Evolutionary conservation across 805 yeast genomes (phyloP).

Genomic region (Phaffomyces opuntiae): DNA sequence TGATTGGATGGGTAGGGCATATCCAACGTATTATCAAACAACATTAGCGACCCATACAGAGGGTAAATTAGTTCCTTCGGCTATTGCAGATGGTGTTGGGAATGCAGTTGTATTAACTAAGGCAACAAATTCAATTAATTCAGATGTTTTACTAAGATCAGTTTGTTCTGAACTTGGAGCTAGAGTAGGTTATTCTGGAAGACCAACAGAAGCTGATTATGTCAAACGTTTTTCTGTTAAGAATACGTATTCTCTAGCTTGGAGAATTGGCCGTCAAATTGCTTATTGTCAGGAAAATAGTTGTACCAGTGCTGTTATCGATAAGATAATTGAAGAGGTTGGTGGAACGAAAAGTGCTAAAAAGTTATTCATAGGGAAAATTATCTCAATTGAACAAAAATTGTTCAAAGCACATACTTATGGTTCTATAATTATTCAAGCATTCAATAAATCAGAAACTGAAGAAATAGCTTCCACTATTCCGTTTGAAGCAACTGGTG

Average conservation of each 20-base stretch:
- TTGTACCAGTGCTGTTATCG: constrained; percentile 1
- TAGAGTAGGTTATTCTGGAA: constrained; percentile 28
- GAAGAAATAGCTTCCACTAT: constrained; percentile 2
- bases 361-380: constrained; percentile 35
- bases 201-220: constrained; percentile 3
- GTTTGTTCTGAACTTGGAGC: constrained; percentile 38
- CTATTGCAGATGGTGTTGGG: constrained; percentile 38
- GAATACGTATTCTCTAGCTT: constrained; percentile 35
- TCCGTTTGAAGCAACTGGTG: constrained; percentile 1
- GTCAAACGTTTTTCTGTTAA: constrained; percentile 25
- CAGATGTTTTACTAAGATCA: constrained; percentile 33
- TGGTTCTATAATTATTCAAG: constrained; percentile 34
- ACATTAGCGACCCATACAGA: constrained; percentile 27
- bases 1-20: constrained; percentile 43
- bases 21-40: constrained; percentile 39
- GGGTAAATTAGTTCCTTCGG: constrained; percentile 19
- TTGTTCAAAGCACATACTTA: constrained; percentile 37
- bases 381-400: constrained; percentile 35
- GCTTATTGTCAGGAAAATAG: constrained; percentile 24
- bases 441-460: constrained; percentile 14
- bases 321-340: constrained; percentile 22
- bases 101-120: constrained; percentile 29
- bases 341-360: constrained; percentile 26
- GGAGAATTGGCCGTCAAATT: constrained; percentile 39
- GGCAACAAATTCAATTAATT: constrained; percentile 26